Conservation (phyloP, 441 rosid genomes). For the Erysimum cheiri region DNA sequence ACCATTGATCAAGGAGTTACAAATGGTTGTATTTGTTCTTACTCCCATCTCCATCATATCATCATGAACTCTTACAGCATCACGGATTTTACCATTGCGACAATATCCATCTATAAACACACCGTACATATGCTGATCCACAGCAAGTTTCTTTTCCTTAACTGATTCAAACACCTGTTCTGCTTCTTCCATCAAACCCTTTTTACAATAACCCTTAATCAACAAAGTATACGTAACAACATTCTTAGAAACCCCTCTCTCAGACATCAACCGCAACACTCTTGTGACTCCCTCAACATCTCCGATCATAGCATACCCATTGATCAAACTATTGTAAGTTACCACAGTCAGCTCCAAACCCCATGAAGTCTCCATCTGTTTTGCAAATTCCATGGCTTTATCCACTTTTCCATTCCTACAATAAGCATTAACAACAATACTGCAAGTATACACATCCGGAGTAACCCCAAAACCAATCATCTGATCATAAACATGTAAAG, state of each 20-base stretch:
- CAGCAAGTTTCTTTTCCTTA: constrained; percentile 45
- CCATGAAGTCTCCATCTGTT: constrained; percentile 51
- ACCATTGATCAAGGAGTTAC: constrained; percentile 81
- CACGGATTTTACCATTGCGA: constrained; percentile 58
- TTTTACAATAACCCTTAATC: constrained; percentile 70
- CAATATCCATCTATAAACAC: constrained; percentile 80
- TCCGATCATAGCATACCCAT: constrained; percentile 69
- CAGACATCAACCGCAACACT: constrained; percentile 59
- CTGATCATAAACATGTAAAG: constrained; percentile 73
- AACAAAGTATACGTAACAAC: constrained; percentile 62
- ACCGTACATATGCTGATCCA: constrained; percentile 73
- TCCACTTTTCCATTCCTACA: constrained; percentile 62
- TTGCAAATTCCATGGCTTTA: constrained; percentile 58
- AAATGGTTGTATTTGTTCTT: constrained; percentile 66
- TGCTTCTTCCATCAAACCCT: constrained; percentile 65
- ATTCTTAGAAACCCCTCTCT: constrained; percentile 56
- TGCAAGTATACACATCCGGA: constrained; percentile 77
- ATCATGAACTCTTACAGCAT: constrained; percentile 65
- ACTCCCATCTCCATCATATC: constrained; percentile 68
- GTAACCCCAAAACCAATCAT: constrained; percentile 63
- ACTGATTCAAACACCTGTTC: constrained; percentile 58
- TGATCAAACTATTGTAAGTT: constrained; percentile 70
- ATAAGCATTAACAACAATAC: constrained; percentile 76
- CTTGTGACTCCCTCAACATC: constrained; percentile 59
- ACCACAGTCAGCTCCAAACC: constrained; percentile 77